These are phyloP conservation scores for Cyclotella cryptica DNA, from an alignment of 108 stramenopile species.

Conservation along the genomic window DNA sequence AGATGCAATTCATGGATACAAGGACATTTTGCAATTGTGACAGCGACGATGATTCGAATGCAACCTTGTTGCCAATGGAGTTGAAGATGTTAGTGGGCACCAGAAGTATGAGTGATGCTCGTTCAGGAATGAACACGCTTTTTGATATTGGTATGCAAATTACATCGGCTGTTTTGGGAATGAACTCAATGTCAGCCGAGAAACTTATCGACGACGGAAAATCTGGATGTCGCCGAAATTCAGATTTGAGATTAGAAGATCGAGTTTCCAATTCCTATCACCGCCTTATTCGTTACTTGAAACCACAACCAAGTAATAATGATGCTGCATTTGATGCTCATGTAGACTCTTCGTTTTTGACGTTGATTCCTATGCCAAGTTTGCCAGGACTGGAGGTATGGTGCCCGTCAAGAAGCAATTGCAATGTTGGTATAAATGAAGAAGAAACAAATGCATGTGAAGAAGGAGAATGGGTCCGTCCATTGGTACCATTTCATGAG, in stretches of 20 bases:
- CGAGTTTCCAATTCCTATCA: constrained; percentile 48
- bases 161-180: constrained; percentile 48
- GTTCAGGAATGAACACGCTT: constrained; percentile 44
- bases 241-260: background rate
- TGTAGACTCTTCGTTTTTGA: constrained; percentile 51
- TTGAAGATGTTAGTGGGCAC: constrained; percentile 37
- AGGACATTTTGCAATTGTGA: constrained; percentile 1
- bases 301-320: constrained; percentile 19
- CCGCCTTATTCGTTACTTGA: constrained; percentile 48
- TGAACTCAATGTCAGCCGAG: constrained; percentile 26
- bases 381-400: constrained; percentile 54
- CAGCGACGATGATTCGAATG: background rate
- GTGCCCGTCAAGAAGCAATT: constrained; percentile 30
- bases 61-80: constrained; percentile 36
- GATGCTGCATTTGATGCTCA: constrained; percentile 41
- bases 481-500: constrained; percentile 15
- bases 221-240: too few relatives aligned
- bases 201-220: constrained; percentile 51
- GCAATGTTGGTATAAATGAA: background rate
- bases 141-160: constrained; percentile 49
- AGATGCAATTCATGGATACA: constrained; percentile 46
- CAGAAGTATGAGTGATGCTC: constrained; percentile 26
- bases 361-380: constrained; percentile 52
- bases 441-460: background rate
- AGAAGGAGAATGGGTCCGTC: constrained; percentile 50